Conservation (phyloP, 1,139 yeast genomes). For the Pichiaceae sp. region DNA sequence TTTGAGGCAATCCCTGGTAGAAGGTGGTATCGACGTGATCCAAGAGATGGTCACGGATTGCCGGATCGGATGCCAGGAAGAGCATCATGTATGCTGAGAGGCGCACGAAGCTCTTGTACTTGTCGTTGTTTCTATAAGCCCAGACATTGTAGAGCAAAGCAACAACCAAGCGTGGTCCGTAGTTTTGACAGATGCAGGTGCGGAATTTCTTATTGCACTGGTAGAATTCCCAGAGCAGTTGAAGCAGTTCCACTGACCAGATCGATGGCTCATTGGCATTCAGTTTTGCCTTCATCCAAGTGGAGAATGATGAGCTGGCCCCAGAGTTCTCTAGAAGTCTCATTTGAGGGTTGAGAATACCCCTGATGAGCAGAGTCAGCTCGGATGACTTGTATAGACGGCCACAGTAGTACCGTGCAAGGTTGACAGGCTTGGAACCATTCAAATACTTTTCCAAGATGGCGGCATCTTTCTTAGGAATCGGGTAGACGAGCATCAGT, state of each 20-base stretch:
- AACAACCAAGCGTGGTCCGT: slow-evolving; percentile 47
- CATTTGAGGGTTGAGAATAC: slow-evolving; percentile 39
- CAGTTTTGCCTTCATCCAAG: slow-evolving; percentile 20
- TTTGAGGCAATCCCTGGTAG: slow-evolving; percentile 40
- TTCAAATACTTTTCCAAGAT: slow-evolving; percentile 33
- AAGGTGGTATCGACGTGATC: slow-evolving; percentile 32
- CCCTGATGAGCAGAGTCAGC: slow-evolving; percentile 35
- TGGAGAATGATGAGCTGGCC: slow-evolving; percentile 11
- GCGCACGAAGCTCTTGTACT: slow-evolving; percentile 44
- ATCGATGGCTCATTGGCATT: slow-evolving; percentile 30
- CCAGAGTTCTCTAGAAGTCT: slow-evolving; percentile 27
- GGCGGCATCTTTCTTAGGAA: slow-evolving; percentile 42
- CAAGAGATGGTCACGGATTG: slow-evolving; percentile 32
- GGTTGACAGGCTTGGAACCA: slow-evolving; percentile 26
- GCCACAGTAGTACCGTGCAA: slow-evolving; percentile 44
- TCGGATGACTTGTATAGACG: slow-evolving; percentile 48
- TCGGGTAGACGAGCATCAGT: slow-evolving; percentile 54
- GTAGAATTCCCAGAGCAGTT: slow-evolving; percentile 67
- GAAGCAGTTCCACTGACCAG: slow-evolving; percentile 48
- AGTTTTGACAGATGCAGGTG: slow-evolving; percentile 34
- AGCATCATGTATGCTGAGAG: slow-evolving; percentile 53
- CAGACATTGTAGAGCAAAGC: slow-evolving; percentile 49
- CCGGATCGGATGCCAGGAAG: slow-evolving; percentile 46
- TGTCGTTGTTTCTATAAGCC: slow-evolving; percentile 34
- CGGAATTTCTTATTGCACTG: slow-evolving; percentile 61